Conservation (phyloP, 306 rosid genomes). For the Clitoria ternatea region DNA sequence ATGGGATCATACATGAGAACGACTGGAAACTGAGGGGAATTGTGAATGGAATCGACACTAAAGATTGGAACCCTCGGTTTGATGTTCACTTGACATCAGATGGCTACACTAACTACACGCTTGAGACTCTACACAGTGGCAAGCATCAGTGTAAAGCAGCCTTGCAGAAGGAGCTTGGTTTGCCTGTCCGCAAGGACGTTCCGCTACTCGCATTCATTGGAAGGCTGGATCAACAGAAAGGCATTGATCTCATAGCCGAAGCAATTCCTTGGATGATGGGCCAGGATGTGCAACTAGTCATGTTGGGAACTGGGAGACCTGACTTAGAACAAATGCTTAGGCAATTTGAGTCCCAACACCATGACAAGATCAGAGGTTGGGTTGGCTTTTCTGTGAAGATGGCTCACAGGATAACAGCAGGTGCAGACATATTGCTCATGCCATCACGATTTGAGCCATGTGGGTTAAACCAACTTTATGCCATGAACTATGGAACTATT, state of each 20-base stretch:
- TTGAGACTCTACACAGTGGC: slow-evolving; percentile 65
- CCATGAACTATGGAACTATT: slow-evolving; percentile 86
- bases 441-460: slow-evolving; percentile 98
- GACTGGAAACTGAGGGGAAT: slow-evolving; percentile 91
- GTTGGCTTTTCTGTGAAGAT: slow-evolving; percentile 84
- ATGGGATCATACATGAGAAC: slow-evolving; percentile 66
- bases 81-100: slow-evolving; percentile 73
- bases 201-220: slow-evolving; percentile 78
- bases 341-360: slow-evolving; percentile 47
- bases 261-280: slow-evolving; percentile 89
- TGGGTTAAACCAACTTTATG: slow-evolving; percentile 91
- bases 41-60: slow-evolving; percentile 83
- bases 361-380: slow-evolving; percentile 71
- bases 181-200: slow-evolving; percentile 70
- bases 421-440: slow-evolving; percentile 84
- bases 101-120: slow-evolving; percentile 80
- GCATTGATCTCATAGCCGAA: slow-evolving; percentile 82
- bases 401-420: slow-evolving; percentile 95
- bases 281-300: slow-evolving; percentile 77
- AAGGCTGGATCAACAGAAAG: slow-evolving; percentile 85
- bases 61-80: slow-evolving; percentile 76
- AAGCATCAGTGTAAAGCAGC: slow-evolving; percentile 85
- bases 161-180: slow-evolving; percentile 82
- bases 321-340: slow-evolving; percentile 81
- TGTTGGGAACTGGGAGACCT: slow-evolving; percentile 85